These are phyloP conservation scores for Syzygium syzygioides DNA, from an alignment of 441 rosid genomes.

Conservation along the genomic window DNA sequence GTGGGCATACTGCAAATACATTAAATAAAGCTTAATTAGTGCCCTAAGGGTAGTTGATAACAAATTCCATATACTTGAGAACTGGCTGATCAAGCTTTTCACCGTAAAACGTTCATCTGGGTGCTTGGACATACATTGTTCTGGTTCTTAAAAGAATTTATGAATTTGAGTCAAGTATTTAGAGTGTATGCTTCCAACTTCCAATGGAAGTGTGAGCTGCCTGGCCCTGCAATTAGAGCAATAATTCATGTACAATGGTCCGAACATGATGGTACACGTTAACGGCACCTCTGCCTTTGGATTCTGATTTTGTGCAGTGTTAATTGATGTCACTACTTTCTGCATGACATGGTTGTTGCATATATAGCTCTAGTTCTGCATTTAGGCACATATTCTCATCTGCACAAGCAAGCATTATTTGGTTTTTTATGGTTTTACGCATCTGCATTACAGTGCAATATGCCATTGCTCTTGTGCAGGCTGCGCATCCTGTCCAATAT, in stretches of 20 bases:
- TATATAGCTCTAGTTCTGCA: background rate
- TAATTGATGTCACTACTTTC: background rate
- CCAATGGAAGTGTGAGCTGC: background rate
- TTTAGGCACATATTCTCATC: background rate
- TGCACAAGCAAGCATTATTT: background rate
- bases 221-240: background rate
- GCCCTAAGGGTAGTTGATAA: background rate
- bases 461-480: background rate
- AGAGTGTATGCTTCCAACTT: background rate
- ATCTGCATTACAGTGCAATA: background rate
- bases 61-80: background rate
- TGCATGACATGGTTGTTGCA: background rate
- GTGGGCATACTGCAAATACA: background rate
- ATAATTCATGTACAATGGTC: background rate
- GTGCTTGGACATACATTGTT: background rate
- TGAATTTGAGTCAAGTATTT: background rate
- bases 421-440: background rate
- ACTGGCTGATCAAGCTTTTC: background rate
- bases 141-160: background rate
- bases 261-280: background rate
- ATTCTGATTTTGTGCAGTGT: background rate
- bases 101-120: background rate
- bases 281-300: background rate
- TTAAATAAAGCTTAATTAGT: background rate
- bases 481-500: background rate